Base-by-base conservation (phyloP, 129 eudicot species). In the Flaveria sonorensis region DNA sequence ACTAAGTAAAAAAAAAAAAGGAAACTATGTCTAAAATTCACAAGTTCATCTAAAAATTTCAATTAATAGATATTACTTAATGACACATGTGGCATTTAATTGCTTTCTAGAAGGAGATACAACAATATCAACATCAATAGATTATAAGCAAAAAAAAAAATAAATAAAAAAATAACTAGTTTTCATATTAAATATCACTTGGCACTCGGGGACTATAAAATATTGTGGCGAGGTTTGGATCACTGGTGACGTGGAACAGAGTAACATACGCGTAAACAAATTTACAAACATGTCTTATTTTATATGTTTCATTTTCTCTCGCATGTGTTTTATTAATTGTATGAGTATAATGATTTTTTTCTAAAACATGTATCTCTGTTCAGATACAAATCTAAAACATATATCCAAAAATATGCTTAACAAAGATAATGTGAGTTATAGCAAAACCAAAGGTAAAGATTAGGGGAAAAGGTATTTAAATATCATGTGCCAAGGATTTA, bases 71-170 rank as follows among this genome's bases (percentile, higher is more conserved):
- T 30, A 64, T 5, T 32, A 64, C 5, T 48, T 65, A 32, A 64
- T 62, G 19, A 24, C 71, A 65, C 71, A 39, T 65, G 71, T 39
- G 4, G 71, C 71, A 21, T 11, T 72, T 72, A 72, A 19, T 28
- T 72, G 52, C 53, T 72, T 72, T 72, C 77, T 72, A 72, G 77
- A 55, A 72, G 68, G 10, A 72, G 52, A 56, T 67, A 72, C 62
- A 55, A 72, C 66, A 16, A 21, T 72, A 63, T 36, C 24, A 32
- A 65, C 39, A 16, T 64, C 21, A 15, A 16, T 40, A 36, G 16
- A 65, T 39, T 65, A 16, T 64, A 32, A 55, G 1, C 3, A 72
- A 36, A 18, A 55, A 4, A 32, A 32, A 32, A 0, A 32, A 32
- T n/a, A n/a, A n/a, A n/a, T n/a, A n/a, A 4, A 32, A 32, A 5